These are phyloP conservation scores for Fusarium globosum DNA, from an alignment of 2,329 filamentous ascomycete genomes.

Conservation along the genomic window DNA sequence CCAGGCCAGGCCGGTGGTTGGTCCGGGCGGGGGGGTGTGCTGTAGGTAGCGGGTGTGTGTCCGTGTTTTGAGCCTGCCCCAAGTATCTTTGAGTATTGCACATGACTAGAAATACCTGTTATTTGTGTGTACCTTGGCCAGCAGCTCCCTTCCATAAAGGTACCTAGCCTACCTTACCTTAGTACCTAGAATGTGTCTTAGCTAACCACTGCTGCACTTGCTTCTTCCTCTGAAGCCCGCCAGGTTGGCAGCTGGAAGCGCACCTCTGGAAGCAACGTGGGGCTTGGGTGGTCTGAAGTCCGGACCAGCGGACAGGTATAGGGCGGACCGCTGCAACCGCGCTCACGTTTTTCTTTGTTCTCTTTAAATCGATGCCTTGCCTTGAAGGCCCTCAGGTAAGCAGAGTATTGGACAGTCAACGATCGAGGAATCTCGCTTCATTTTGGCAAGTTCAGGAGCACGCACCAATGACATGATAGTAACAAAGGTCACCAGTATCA, in stretches of 20 bases:
- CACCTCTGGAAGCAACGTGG: constrained; percentile 24
- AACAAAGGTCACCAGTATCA: constrained; percentile 8
- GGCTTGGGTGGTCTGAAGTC: constrained; percentile 36
- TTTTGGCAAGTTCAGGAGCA: neutral
- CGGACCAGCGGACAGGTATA: constrained; percentile 41
- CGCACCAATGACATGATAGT: neutral
- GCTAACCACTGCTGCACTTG: neutral
- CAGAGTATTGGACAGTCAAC: neutral
- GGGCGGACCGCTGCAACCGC: constrained; percentile 40
- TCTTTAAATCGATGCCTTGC: neutral
- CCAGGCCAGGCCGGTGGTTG: constrained; percentile 45
- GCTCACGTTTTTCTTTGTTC: constrained; percentile 15
- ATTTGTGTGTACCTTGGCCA: neutral
- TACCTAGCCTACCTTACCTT: neutral
- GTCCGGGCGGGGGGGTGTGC: constrained; percentile 37
- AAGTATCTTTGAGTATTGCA: constrained; percentile 13
- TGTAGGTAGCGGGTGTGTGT: constrained; percentile 18
- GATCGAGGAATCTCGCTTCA: neutral
- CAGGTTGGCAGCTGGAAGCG: constrained; percentile 13
- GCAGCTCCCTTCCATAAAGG: neutral
- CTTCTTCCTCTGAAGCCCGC: constrained; percentile 15
- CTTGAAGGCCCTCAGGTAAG: neutral
- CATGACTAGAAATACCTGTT: constrained; percentile 17
- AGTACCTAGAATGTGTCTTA: neutral
- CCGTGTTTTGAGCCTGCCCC: neutral